Evolutionary conservation across 2,329 filamentous ascomycete genomes (phyloP), one percentile per base, ranked within the genome.

Genomic region (Colletotrichum cuscutae): DNA sequence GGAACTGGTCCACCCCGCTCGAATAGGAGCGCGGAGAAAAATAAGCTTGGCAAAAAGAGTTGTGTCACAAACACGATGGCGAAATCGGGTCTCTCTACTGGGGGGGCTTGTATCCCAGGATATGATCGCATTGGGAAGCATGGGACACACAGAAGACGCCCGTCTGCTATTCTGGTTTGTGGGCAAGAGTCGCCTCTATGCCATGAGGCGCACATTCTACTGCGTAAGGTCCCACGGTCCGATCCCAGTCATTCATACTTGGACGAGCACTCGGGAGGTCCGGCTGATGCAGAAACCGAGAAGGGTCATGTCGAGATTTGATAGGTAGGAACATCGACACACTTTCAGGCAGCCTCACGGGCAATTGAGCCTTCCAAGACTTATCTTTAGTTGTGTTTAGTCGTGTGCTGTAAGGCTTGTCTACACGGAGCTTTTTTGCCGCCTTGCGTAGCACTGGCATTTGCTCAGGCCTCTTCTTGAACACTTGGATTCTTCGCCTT

Each of bases 31-130:
- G 37, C 9, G n/a, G n/a, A 42, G 37, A 59, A 42, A 49, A 70
- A 42, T 70, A 72, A 72, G 66, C 66, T 72, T 72, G 60, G n/a
- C 19, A 37, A 32, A 46, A 26, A 63, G 57, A 19, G 70, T 35
- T 59, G 6, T 22, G 24, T 46, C 46, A 42, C 53, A 72, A 59
- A 65, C 60, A 49, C 35, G 35, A 49, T 49, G 53, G 68, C 42
- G 32, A 28, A 61, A 58, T 60, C 46, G 28, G 54, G 52, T 13
- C 15, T 67, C 15, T 67, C 24, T 35, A 32, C 46, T 58, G n/a
- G 12, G 24, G 24, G 19, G 24, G 24, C 7, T 15, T 53, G 32
- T 9, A 2, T 49, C 19, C 22, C 35, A 57, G 35, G 53, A 49
- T 32, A 46, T 26, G 53, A 49, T 32, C 28, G 12, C 53, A 24